phyloP scores from a whole-genome alignment of 164 flowering plant species.

The Platanus orientalis region DNA sequence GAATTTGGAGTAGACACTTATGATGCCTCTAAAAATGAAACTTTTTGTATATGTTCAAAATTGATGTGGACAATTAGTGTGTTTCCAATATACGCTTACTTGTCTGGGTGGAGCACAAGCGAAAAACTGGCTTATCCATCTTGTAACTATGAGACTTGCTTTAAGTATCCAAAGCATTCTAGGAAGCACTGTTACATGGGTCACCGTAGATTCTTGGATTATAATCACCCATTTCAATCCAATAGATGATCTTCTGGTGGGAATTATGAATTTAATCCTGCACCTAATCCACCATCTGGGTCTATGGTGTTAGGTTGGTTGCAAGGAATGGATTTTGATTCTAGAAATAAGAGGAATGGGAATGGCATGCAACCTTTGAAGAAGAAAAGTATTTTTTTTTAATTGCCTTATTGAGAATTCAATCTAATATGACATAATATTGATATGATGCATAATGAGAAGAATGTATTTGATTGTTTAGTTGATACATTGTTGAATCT shows the following conservation, averaged over 20 bases:
- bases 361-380: neutral
- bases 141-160: slow-evolving; percentile 9
- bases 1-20: slow-evolving; percentile 2
- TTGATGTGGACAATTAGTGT: slow-evolving; percentile 23
- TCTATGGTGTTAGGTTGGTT: neutral
- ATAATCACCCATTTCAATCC: neutral
- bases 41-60: slow-evolving; percentile 11
- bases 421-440: slow-evolving; percentile 10
- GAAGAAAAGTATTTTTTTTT: slow-evolving; percentile 13
- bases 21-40: slow-evolving; percentile 9
- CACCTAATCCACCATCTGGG: neutral
- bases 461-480: slow-evolving; percentile 18
- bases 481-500: slow-evolving; percentile 11
- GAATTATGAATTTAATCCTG: neutral
- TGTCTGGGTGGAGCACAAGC: slow-evolving; percentile 16
- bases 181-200: slow-evolving; percentile 14
- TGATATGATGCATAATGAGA: slow-evolving; percentile 25
- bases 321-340: neutral
- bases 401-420: slow-evolving; percentile 13
- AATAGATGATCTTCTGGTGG: slow-evolving; percentile 4
- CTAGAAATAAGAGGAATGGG: neutral
- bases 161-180: neutral
- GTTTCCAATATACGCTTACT: slow-evolving; percentile 16
- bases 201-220: slow-evolving; percentile 12
- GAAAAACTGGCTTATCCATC: slow-evolving; percentile 9